Evolutionary conservation across 768 basidiomycete genomes (phyloP), one percentile per base, ranked within the genome.

Genomic region (Amanita rimosa): DNA sequence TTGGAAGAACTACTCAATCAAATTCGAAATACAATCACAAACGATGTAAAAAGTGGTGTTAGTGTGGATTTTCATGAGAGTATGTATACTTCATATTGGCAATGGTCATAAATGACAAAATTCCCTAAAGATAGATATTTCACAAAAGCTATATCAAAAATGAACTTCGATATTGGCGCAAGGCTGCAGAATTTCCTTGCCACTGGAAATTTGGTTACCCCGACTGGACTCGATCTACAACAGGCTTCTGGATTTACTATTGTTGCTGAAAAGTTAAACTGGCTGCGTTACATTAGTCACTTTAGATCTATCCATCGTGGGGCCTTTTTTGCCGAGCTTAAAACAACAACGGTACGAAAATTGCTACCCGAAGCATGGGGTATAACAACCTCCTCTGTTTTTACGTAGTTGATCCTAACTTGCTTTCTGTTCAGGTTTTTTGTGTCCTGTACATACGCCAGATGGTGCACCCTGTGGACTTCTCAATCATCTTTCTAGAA

Each of bases 231-330:
- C 48, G 96, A 98, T 67, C 70, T 99, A 13, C 95, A 98, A 63
- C 96, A 99, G 65, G 85, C 94, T 0, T 85, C 93, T 14, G 96
- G 96, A n/a, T 98, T 95, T 67, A 98, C 96, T 1, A 96, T 99
- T 56, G 87, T 98, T 29, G 96, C 94, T 4, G 96, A 99, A 70
- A 98, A 98, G 66, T 74, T 99, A 52, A 99, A 99, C 64, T 99
- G 96, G 81, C 84, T 88, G 56, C 91, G 96, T 33, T 99, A 97
- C 65, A 92, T 99, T 64, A 88, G 87, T 60, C 96, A 99, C 68
- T 99, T 99, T 73, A 77, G 96, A 50, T 96, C 89, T 64, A 92
- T 99, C 26, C 96, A 99, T 67, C 89, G 96, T 67, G 96, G 96
- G 63, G 93, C 96, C 33, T 99, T 99, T 78, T 99, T 99, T 62